phyloP scores from a whole-genome alignment of 805 yeast species.

The Metschnikowia cubensis region DNA sequence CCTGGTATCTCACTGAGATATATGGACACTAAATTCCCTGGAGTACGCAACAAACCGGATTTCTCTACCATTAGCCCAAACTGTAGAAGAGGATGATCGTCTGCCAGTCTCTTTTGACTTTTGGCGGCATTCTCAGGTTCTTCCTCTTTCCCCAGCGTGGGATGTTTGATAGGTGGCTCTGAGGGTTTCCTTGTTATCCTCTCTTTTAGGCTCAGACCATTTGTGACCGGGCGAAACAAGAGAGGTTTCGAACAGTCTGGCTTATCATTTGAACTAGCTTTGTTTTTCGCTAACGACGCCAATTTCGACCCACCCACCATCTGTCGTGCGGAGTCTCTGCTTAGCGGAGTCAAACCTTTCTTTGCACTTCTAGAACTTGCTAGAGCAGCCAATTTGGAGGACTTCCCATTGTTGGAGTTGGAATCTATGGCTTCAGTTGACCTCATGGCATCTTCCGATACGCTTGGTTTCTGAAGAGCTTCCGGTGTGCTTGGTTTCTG shows the following conservation, averaged over 20 bases:
- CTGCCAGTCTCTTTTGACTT: neutral
- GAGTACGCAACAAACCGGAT: conserved; percentile 7
- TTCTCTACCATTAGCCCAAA: conserved; percentile 7
- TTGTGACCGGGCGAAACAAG: neutral
- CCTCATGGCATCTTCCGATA: no score
- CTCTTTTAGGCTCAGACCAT: neutral
- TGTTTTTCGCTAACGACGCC: conserved; percentile 6
- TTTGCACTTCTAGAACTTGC: neutral
- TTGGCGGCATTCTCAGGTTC: neutral
- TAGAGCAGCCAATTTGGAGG: conserved; percentile 3
- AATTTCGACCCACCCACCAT: conserved; percentile 6
- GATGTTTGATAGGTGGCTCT: neutral
- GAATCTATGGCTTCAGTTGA: neutral
- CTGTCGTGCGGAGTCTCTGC: neutral
- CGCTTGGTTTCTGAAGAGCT: neutral
- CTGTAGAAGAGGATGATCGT: conserved; percentile 1
- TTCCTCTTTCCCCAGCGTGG: neutral
- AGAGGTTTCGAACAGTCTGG: neutral
- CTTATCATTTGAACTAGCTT: neutral
- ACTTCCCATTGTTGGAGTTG: neutral
- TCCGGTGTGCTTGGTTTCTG: conserved; percentile 8
- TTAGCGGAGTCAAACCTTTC: neutral
- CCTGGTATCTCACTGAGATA: conserved; percentile 3
- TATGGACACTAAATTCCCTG: conserved; percentile 7
- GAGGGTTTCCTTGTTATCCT: neutral